phyloP scores from a whole-genome alignment of 2,329 filamentous ascomycete species.

The Helotiales sp. region DNA sequence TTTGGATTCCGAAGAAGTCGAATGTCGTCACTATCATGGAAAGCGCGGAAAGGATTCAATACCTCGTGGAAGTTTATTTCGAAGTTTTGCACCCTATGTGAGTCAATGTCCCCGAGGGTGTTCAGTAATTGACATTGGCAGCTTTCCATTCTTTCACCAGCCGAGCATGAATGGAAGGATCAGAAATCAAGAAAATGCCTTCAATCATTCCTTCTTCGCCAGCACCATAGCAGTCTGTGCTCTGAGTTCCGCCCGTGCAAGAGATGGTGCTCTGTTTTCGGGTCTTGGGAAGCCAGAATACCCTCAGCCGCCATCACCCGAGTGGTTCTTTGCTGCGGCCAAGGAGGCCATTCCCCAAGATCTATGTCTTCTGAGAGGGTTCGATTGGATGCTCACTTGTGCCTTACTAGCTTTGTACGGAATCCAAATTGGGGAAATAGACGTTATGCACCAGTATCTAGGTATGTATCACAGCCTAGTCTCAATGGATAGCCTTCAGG shows the following conservation, averaged over 20 bases:
- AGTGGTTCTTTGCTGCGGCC: slow-evolving; percentile 52
- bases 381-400: slow-evolving; percentile 52
- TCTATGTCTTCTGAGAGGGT: slow-evolving; percentile 42
- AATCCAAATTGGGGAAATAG: slow-evolving; percentile 56
- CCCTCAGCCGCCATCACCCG: slow-evolving; percentile 45
- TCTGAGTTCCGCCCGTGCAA: slow-evolving; percentile 52
- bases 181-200: slow-evolving; percentile 47
- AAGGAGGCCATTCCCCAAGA: slow-evolving; percentile 48
- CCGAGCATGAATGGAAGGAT: slow-evolving; percentile 49
- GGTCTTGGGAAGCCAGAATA: slow-evolving; percentile 42
- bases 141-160: slow-evolving; percentile 56
- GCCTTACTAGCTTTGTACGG: slow-evolving; percentile 55
- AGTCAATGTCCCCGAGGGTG: slow-evolving; percentile 18
- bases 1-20: no score
- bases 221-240: slow-evolving; percentile 58
- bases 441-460: slow-evolving; percentile 55
- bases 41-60: slow-evolving; percentile 47
- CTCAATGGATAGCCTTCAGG: slow-evolving; percentile 55
- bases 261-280: slow-evolving; percentile 54
- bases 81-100: slow-evolving; percentile 57
- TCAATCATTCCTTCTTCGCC: slow-evolving; percentile 51
- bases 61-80: slow-evolving; percentile 55
- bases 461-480: slow-evolving; percentile 56
- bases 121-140: slow-evolving; percentile 26
- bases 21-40: no score